Percentiles rank a stretch among this genome's conserved stretches.
phyloP scores from a whole-genome alignment of 192 early-diverging fungal genomes.

The Coemansia sp. region DNA sequence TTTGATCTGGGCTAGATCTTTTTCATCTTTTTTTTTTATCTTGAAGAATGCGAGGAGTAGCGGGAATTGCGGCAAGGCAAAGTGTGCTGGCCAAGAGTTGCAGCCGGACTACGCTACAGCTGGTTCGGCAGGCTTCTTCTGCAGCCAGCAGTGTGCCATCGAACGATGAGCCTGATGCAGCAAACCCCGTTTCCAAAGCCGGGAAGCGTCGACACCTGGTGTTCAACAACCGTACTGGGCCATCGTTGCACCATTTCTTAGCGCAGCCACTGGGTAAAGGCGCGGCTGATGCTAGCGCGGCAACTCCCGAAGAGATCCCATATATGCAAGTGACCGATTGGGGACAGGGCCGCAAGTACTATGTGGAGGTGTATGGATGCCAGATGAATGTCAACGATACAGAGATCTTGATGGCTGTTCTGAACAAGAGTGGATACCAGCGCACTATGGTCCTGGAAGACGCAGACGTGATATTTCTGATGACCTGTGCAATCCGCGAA shows the following conservation, averaged over 20 bases:
- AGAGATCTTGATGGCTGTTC: constrained; percentile 71
- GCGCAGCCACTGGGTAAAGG: constrained; percentile 26
- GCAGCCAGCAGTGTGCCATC: no score
- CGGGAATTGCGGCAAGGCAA: no score
- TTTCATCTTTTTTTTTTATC: no score
- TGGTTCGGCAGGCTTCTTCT: no score
- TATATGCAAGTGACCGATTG: constrained; percentile 50
- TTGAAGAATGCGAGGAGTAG: no score
- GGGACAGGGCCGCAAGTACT: constrained; percentile 65
- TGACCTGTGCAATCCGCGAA: constrained; percentile 77
- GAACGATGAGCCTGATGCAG: background rate
- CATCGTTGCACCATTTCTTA: constrained; percentile 51
- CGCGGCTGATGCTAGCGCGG: background rate
- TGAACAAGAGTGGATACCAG: constrained; percentile 65
- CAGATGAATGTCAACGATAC: constrained; percentile 84
- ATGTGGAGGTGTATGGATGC: constrained; percentile 77
- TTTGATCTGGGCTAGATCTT: no score
- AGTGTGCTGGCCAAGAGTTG: no score
- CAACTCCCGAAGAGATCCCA: constrained; percentile 34
- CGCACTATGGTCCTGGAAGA: constrained; percentile 56
- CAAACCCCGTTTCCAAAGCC: background rate
- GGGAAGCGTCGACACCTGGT: constrained; percentile 29
- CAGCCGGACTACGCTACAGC: no score
- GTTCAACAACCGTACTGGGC: constrained; percentile 48
- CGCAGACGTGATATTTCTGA: constrained; percentile 69